Evolutionary conservation across 208 protist species (phyloP), one percentile per base, ranked within the genome.

Genomic region (Leishmania braziliensis): DNA sequence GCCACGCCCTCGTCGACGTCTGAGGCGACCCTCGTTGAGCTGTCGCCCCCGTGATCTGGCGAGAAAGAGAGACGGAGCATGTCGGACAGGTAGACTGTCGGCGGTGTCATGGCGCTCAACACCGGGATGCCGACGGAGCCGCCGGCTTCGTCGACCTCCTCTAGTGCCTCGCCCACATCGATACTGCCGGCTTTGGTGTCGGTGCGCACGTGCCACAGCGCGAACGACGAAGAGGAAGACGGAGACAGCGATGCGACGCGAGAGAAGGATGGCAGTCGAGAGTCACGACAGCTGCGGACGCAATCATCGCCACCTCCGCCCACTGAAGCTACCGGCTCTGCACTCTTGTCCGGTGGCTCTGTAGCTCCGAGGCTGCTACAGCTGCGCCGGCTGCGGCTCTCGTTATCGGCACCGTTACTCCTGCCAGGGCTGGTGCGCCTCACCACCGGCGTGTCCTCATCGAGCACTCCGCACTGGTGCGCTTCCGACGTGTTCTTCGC

Each of bases 31-130:
- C 5, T 26, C 51, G n/a, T n/a, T 36, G 66, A n/a, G 73, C 36
- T 10, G 51, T 51, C 46, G 60, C 71, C 66, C 66, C 46, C 53
- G 56, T 62, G 65, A 8, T 48, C 54, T 0, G 63, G 74, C 10
- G 81, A 84, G 75, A 80, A 63, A 69, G 81, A 80, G 54, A 77
- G 74, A 23, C 81, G 69, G 29, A 84, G 75, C 81, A 79, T 84
- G 48, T 84, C 81, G 9, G 69, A 33, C 10, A 84, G 69, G 50
- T 51, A 84, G 68, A 84, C 46, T 43, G 77, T 70, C 43, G 81
- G 69, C 4, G 36, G 20, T n/a, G 63, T 29, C 36, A 20, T 50
- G 62, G 68, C 29, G 62, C 58, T 60, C 12, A 48, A 10, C 54
- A 8, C 51, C 26, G n/a, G 72, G 14, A 29, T 14, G 48, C 46